These are phyloP conservation scores for Skeletonema marinoi DNA, from an alignment of 108 stramenopile genomes.

Conservation along the genomic window DNA sequence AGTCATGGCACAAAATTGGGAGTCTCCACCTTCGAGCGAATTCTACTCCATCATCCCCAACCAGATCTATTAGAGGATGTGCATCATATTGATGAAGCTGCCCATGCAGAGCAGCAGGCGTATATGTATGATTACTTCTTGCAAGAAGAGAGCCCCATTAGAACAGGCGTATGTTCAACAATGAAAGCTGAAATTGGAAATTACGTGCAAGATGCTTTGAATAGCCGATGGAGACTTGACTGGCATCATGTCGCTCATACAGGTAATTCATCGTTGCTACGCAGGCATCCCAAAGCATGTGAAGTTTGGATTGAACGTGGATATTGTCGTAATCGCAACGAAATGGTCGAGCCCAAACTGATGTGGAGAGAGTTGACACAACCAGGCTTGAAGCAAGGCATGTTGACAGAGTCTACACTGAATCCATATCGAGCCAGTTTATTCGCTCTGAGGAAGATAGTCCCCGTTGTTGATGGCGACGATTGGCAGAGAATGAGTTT, in stretches of 20 bases:
- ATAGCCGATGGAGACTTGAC: conserved; percentile 37
- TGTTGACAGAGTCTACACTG: conserved; percentile 8
- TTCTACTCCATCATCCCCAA: neutral
- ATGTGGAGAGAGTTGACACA: conserved; percentile 64
- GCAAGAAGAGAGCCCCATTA: conserved; percentile 3
- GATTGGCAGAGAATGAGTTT: conserved; percentile 6
- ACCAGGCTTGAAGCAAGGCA: conserved; percentile 26
- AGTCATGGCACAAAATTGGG: neutral
- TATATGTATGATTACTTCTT: conserved; percentile 44
- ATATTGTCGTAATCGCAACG: conserved; percentile 53
- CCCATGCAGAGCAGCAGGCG: conserved; percentile 8
- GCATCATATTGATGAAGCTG: conserved; percentile 18
- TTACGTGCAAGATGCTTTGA: conserved; percentile 41
- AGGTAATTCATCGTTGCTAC: neutral
- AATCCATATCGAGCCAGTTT: conserved; percentile 36
- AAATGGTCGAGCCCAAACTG: conserved; percentile 75
- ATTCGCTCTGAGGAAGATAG: conserved; percentile 33
- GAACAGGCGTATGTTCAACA: conserved; percentile 34
- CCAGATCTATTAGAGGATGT: neutral
- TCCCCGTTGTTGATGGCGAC: conserved; percentile 6
- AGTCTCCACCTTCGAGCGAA: neutral
- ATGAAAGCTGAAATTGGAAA: conserved; percentile 19
- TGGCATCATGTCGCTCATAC: conserved; percentile 19
- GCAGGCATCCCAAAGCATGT: conserved; percentile 20
- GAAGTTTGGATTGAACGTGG: conserved; percentile 71